Evolutionary conservation across 176 grass and related monocot species (phyloP).

Genomic region (Paspalum notatum): DNA sequence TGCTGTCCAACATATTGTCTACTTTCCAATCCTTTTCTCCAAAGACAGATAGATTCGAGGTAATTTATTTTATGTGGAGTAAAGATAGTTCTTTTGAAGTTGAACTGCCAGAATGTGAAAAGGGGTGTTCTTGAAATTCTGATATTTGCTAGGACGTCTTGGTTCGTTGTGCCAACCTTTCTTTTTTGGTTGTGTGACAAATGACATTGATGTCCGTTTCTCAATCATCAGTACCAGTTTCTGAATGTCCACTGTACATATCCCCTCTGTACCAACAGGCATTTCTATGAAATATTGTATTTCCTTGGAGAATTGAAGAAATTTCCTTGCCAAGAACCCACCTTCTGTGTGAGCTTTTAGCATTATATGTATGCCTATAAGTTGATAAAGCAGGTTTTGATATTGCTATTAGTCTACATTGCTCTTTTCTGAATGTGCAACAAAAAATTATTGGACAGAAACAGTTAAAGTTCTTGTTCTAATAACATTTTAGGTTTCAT

Average conservation of each 20-base stretch:
- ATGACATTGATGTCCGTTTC: background rate
- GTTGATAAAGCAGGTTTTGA: background rate
- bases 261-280: background rate
- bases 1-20: constrained; percentile 78
- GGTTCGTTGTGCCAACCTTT: background rate
- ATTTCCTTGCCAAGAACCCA: too few species aligned
- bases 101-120: background rate
- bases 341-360: too few species aligned
- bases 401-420: constrained; percentile 1
- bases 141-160: background rate
- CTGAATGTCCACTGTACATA: background rate
- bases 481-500: background rate
- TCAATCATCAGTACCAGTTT: background rate
- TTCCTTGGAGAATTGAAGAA: background rate
- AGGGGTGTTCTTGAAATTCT: background rate
- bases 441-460: background rate
- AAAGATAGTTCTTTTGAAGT: constrained; percentile 25
- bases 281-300: background rate
- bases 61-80: constrained; percentile 44
- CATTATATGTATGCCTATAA: too few species aligned
- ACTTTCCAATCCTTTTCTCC: constrained; percentile 70
- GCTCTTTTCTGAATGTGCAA: background rate
- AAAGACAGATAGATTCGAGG: constrained; percentile 84
- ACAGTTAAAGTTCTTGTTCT: background rate
- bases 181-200: background rate